Percentiles rank a stretch among this genome's conserved stretches.
Evolutionary conservation across 345 rosid genomes (phyloP).

Genomic region (Melastoma malabathricum): DNA sequence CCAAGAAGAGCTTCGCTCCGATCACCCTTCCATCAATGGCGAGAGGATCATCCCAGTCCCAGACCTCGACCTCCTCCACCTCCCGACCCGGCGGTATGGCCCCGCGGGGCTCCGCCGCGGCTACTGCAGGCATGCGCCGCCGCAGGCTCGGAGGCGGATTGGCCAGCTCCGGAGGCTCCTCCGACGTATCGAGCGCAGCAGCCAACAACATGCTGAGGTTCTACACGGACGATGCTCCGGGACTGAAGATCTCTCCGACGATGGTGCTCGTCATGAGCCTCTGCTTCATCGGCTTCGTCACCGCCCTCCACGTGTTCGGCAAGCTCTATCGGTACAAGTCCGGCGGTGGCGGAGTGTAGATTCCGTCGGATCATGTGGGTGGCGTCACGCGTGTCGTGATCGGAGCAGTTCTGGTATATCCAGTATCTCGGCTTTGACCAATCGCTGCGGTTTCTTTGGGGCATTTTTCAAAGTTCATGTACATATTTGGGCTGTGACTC

Average conservation of each 20-base stretch:
- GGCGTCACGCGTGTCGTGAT: background rate
- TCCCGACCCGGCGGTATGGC: slow-evolving; percentile 60
- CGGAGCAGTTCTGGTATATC: background rate
- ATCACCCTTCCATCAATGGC: slow-evolving; percentile 30
- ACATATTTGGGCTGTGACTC: too few relatives aligned
- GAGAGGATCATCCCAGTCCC: slow-evolving; percentile 77
- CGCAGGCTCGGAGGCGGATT: slow-evolving; percentile 44
- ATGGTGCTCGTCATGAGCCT: slow-evolving; percentile 87
- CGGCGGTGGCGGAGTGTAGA: slow-evolving; percentile 27
- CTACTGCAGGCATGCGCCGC: slow-evolving; percentile 90
- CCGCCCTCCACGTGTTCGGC: slow-evolving; percentile 87
- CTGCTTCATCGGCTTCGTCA: slow-evolving; percentile 92
- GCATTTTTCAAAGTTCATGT: too few relatives aligned
- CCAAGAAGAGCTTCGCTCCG: background rate
- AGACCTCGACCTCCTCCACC: slow-evolving; percentile 39
- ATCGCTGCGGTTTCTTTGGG: too few relatives aligned
- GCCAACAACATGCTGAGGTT: slow-evolving; percentile 75
- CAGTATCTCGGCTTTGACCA: too few relatives aligned
- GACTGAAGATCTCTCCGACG: slow-evolving; percentile 84
- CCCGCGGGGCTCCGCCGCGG: slow-evolving; percentile 87
- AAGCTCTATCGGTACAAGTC: slow-evolving; percentile 68
- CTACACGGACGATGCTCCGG: slow-evolving; percentile 95
- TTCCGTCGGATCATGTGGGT: background rate
- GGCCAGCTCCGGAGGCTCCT: slow-evolving; percentile 16
- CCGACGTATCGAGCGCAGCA: slow-evolving; percentile 19